Conservation (phyloP, 495 filamentous ascomycete genomes). For the Schizothecium vesticola region DNA sequence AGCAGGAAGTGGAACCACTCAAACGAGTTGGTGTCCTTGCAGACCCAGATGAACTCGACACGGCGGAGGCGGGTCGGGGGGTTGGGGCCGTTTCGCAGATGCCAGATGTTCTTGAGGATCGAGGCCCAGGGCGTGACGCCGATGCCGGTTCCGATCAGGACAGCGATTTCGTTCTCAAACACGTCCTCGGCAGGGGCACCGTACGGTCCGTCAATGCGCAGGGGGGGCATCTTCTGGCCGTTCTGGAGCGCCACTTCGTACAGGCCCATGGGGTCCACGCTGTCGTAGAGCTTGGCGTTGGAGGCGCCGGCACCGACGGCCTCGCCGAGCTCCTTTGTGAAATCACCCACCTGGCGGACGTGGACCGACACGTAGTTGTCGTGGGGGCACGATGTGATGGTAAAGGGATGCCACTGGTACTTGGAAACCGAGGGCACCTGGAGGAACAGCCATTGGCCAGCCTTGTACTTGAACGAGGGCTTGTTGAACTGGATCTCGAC, state of each 20-base stretch:
- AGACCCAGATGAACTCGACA: slow-evolving; percentile 99
- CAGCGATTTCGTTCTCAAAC: slow-evolving; percentile 96
- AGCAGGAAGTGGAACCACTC: slow-evolving; percentile 98
- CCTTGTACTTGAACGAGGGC: slow-evolving; percentile 95
- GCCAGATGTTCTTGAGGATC: slow-evolving; percentile 98
- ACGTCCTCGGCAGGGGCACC: slow-evolving; percentile 95
- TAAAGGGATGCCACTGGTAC: slow-evolving; percentile 98
- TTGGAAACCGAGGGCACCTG: slow-evolving; percentile 83
- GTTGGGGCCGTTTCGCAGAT: slow-evolving; percentile 79
- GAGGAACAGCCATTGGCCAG: slow-evolving; percentile 95
- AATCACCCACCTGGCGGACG: slow-evolving; percentile 94
- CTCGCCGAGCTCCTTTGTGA: slow-evolving; percentile 81
- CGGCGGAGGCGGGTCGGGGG: slow-evolving; percentile 81
- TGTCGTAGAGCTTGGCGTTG: slow-evolving; percentile 79
- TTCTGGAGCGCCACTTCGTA: slow-evolving; percentile 97
- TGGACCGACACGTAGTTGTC: slow-evolving; percentile 93
- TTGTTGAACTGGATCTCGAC: slow-evolving; percentile 97
- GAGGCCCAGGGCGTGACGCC: slow-evolving; percentile 97
- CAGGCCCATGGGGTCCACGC: slow-evolving; percentile 90
- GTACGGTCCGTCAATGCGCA: slow-evolving; percentile 94
- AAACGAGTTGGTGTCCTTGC: slow-evolving; percentile 91
- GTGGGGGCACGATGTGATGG: slow-evolving; percentile 96
- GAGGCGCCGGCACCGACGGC: slow-evolving; percentile 85
- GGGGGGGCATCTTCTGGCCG: slow-evolving; percentile 78
- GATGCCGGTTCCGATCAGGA: slow-evolving; percentile 95